Conservation (phyloP, 73 alveolate species). For the Breviolum minutum region DNA sequence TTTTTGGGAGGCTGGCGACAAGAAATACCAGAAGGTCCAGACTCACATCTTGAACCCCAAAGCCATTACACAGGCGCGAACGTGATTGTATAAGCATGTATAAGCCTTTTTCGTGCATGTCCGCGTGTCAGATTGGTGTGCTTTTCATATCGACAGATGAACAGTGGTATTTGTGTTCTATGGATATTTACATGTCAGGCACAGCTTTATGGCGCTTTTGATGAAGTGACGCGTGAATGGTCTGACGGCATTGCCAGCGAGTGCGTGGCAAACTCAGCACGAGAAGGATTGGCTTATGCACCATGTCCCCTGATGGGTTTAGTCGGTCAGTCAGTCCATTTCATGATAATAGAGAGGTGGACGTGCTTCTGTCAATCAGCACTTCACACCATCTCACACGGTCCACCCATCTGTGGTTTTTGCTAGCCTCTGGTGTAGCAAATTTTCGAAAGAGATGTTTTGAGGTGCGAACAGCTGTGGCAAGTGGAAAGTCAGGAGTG, state of each 20-base stretch:
- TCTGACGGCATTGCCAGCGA: conserved; percentile 97
- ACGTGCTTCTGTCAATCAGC: too few relatives aligned
- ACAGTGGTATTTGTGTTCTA: neutral
- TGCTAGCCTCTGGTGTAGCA: too few relatives aligned
- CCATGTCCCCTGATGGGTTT: too few relatives aligned
- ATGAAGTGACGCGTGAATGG: conserved; percentile 99
- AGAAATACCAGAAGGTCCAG: conserved; percentile 96
- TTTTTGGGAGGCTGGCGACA: conserved; percentile 56
- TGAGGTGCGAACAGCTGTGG: conserved; percentile 93
- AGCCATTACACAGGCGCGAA: conserved; percentile 98
- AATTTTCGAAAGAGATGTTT: neutral
- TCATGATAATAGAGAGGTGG: too few relatives aligned
- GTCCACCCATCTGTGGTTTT: too few relatives aligned
- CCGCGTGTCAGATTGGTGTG: neutral
- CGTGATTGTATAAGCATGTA: neutral
- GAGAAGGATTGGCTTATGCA: neutral
- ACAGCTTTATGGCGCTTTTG: conserved; percentile 92
- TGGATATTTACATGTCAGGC: neutral
- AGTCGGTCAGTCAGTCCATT: too few relatives aligned
- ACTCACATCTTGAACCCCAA: conserved; percentile 99
- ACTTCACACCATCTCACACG: too few relatives aligned
- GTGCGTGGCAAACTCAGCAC: conserved; percentile 19
- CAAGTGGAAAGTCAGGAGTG: conserved; percentile 82
- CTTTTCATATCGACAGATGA: too few relatives aligned
- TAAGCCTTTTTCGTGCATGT: neutral